Percentiles rank a stretch among this genome's conserved stretches.
Evolutionary conservation across 306 rosid species (phyloP).

Genomic region (Abrus precatorius): DNA sequence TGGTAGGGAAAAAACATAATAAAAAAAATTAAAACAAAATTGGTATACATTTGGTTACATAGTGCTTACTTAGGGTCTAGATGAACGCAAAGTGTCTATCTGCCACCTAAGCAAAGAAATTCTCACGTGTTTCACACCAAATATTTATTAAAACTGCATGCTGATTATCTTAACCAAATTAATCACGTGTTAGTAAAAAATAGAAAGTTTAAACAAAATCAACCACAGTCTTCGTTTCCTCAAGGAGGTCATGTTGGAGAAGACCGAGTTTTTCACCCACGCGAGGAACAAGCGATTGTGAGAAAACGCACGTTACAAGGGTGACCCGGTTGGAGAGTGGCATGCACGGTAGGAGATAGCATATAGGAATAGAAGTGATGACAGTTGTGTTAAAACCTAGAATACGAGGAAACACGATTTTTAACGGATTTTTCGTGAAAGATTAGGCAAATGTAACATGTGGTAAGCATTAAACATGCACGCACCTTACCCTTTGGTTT

Average conservation of each 20-base stretch:
- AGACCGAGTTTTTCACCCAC: background rate
- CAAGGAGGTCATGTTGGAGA: too few species aligned
- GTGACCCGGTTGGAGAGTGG: background rate
- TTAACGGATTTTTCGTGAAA: constrained; percentile 54
- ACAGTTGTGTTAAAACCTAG: background rate
- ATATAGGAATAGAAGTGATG: background rate
- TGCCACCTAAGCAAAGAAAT: background rate
- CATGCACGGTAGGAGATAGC: background rate
- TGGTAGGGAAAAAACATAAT: too few species aligned
- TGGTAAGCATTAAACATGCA: constrained; percentile 46
- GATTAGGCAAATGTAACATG: constrained; percentile 53
- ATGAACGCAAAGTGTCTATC: background rate
- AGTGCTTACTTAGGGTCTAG: too few species aligned
- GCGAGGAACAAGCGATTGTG: background rate
- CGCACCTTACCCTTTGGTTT: constrained; percentile 26
- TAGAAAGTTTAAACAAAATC: background rate
- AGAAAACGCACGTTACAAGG: background rate
- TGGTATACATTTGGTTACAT: too few species aligned
- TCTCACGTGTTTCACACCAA: background rate
- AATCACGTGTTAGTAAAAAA: constrained; percentile 30
- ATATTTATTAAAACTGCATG: background rate
- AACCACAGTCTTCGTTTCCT: background rate
- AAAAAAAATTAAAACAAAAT: too few species aligned
- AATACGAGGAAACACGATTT: constrained; percentile 38
- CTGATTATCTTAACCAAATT: background rate